Conservation (phyloP, 176 grass and related monocot genomes). For the Coix lacrymajobi region DNA sequence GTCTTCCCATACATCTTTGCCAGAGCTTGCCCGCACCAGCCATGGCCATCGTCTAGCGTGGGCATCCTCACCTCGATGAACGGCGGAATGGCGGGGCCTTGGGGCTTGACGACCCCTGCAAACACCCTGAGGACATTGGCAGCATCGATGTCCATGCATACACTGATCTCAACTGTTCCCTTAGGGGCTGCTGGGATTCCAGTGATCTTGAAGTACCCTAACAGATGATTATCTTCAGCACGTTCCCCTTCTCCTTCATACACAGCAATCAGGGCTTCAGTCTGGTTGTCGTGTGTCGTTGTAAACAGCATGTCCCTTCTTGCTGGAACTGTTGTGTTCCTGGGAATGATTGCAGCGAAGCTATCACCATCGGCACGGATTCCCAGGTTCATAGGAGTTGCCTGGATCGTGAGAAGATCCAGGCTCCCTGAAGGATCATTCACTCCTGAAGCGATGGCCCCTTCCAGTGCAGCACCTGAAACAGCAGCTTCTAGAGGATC, state of each 20-base stretch:
- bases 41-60: conserved; percentile 56
- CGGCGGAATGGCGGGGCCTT: conserved; percentile 12
- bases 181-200: conserved; percentile 42
- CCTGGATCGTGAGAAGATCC: conserved; percentile 61
- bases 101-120: conserved; percentile 27
- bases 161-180: conserved; percentile 48
- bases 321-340: conserved; percentile 54
- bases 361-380: conserved; percentile 25
- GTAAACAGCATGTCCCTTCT: conserved; percentile 60
- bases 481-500: conserved; percentile 61
- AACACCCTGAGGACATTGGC: conserved; percentile 49
- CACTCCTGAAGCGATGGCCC: conserved; percentile 58
- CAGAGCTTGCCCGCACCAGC: conserved; percentile 56
- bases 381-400: conserved; percentile 52
- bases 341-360: conserved; percentile 35
- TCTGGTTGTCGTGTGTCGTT: conserved; percentile 46
- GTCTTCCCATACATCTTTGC: conserved; percentile 34
- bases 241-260: conserved; percentile 55
- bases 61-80: conserved; percentile 72
- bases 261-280: conserved; percentile 50
- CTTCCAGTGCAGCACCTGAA: conserved; percentile 59
- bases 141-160: conserved; percentile 73
- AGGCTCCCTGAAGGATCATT: conserved; percentile 48
- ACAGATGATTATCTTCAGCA: conserved; percentile 50
- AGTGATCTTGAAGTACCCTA: conserved; percentile 66